Evolutionary conservation across 2,329 filamentous ascomycete species (phyloP), one percentile per base, ranked within the genome.

Genomic region (Cordyceps tenuipes): DNA sequence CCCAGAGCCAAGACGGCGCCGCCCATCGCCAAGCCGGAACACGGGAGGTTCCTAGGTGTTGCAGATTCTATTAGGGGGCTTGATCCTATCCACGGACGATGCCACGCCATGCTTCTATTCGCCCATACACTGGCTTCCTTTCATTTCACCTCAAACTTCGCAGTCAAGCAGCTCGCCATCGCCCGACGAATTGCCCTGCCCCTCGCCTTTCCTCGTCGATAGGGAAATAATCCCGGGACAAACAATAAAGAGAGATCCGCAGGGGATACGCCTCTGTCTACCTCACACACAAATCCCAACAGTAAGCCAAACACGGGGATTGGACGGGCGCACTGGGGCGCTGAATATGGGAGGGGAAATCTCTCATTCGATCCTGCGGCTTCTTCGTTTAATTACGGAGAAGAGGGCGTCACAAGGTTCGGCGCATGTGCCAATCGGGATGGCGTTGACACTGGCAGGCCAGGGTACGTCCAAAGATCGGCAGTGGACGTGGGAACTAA

Each of bases 391-490:
- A 23, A 23, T 23, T 23, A 23, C n/a, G 31, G 31, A 60, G 43
- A 31, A 49, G 15, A 19, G 39, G 17, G 19, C 29, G 3, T 10
- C 6, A 10, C 41, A 29, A 23, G 34, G 17, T 23, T 48, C 23
- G 21, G 19, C 26, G 13, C 57, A 23, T 47, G 41, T 41, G 50
- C 57, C n/a, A 59, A 52, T 52, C 2, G 21, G 17, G 2, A 26
- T 51, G 12, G 39, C 57, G n/a, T 29, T 46, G 21, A 44, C 49
- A 44, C 17, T 44, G 46, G 13, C 41, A n/a, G 3, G 34, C 44
- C n/a, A 31, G 57, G 44, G 23, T 43, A 21, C 57, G 47, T 60
- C 57, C 15, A 41, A 43, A 48, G 50, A 60, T 60, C 50, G 34
- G 41, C 50, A 54, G 43, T 54, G 41, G 49, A 46, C 50, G 34